A percentile compares a stretch with the other conserved stretches of the same genome.
Evolutionary conservation across 352 stramenopile genomes (phyloP).

Genomic region (Phytophthora quininea): DNA sequence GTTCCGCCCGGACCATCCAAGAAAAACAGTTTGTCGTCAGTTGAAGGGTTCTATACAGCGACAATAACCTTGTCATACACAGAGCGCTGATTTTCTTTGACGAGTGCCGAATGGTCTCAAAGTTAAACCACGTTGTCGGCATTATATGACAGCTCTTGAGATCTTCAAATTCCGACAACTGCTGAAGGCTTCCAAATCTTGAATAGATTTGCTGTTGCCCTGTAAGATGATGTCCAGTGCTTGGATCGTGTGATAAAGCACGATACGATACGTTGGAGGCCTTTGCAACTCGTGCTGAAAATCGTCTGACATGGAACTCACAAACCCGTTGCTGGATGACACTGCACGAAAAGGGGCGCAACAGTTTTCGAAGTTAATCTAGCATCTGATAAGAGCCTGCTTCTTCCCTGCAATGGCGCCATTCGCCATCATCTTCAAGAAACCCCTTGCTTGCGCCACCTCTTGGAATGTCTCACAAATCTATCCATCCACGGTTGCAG

Average conservation of each 20-base stretch:
- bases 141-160: not conserved
- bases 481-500: not conserved
- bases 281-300: not conserved
- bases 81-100: not conserved
- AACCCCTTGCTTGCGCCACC: not conserved
- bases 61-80: not conserved
- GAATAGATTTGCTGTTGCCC: not conserved
- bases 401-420: not conserved
- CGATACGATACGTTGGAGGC: not conserved
- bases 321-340: not conserved
- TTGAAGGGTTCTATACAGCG: not conserved
- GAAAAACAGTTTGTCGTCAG: not conserved
- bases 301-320: not conserved
- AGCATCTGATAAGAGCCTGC: not conserved
- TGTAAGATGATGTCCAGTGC: not conserved
- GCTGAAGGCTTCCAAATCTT: not conserved
- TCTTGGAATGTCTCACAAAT: not conserved
- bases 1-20: not conserved
- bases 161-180: not conserved
- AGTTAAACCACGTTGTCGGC: not conserved
- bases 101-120: not conserved
- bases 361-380: not conserved
- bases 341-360: not conserved
- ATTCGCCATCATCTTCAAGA: not conserved
- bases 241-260: not conserved